Evolutionary conservation across 768 basidiomycete species (phyloP), one percentile per base, ranked within the genome.

Genomic region (Lactarius hengduanensis): DNA sequence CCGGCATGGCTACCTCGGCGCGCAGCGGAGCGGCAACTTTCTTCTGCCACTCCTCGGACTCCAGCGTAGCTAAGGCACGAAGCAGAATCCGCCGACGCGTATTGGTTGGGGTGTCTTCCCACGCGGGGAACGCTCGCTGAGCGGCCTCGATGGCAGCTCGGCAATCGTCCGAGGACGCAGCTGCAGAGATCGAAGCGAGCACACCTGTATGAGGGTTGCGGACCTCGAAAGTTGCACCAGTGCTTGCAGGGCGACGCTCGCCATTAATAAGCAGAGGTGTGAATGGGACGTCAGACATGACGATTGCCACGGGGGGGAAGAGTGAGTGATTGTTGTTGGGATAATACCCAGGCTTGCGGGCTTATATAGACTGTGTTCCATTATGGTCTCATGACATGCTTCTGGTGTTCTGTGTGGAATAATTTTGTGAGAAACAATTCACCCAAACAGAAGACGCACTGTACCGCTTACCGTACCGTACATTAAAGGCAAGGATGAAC

Each of bases 131-230:
- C 4, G 70, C 69, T 4, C 41, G 62, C 10, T 64, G 50, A 0
- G 65, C 65, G 16, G 59, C 54, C 26, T 65, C 61, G 32, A 70
- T 70, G n/a, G 69, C 69, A 20, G 56, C 63, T 0, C 36, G 38
- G 58, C 72, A 72, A 60, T 76, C 75, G 6, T 71, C 68, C 10
- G 61, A 67, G 18, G 74, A 78, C 0, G 84, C 84, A 2, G 83
- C 78, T 2, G 82, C 82, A 5, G 79, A 76, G 32, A 70, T 74
- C 2, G 83, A 82, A 18, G 83, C 82, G 32, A 83, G 76, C 13
- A 74, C 50, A 4, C 78, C 74, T 4, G 81, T 77, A 64, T 76
- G 74, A 3, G 82, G 80, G 63, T 81, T 84, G 56, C 71, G 72
- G 22, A 85, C 79, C 57, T 83, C 78, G 70, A 83, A 86, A 11